phyloP scores from a whole-genome alignment of 2,329 filamentous ascomycete species.

The Lecanicillium sp. region DNA sequence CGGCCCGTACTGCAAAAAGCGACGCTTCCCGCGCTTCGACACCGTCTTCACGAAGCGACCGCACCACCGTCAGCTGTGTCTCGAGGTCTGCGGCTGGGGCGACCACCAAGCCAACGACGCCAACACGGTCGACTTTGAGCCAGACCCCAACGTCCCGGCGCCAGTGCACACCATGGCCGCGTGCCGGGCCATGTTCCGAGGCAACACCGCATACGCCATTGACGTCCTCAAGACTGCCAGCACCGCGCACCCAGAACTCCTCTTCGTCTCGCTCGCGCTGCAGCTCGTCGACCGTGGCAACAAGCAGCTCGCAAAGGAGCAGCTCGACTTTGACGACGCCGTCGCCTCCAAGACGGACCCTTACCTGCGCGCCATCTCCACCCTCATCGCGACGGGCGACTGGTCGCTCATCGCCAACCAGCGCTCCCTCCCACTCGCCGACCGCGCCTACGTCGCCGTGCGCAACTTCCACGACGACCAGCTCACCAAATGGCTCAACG shows the following conservation, averaged over 20 bases:
- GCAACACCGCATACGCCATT: constrained; percentile 60
- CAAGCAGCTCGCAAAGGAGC: constrained; percentile 34
- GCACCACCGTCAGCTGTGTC: constrained; percentile 65
- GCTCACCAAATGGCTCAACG: constrained; percentile 59
- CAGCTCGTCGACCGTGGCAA: constrained; percentile 51
- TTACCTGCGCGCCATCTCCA: constrained; percentile 72
- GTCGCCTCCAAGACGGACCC: constrained; percentile 62
- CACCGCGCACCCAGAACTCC: constrained; percentile 51
- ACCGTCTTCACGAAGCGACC: constrained; percentile 57
- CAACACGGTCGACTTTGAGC: constrained; percentile 34
- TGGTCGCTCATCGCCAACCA: constrained; percentile 71
- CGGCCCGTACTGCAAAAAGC: constrained; percentile 54
- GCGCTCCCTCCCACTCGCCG: constrained; percentile 63
- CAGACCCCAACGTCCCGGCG: constrained; percentile 40
- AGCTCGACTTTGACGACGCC: constrained; percentile 51
- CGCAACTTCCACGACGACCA: constrained; percentile 55
- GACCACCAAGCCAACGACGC: constrained; percentile 40
- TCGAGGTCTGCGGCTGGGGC: constrained; percentile 70
- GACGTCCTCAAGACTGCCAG: constrained; percentile 63
- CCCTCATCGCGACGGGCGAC: constrained; percentile 67
- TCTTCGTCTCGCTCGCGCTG: constrained; percentile 61
- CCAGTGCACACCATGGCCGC: constrained; percentile 64
- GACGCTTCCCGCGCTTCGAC: constrained; percentile 54
- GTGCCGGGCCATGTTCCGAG: constrained; percentile 67
- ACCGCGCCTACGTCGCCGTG: constrained; percentile 67